Percentiles rank a stretch among this genome's conserved stretches.
Evolutionary conservation across 1,284 basidiomycete species (phyloP).

Genomic region (Wallemia ichthyophaga): DNA sequence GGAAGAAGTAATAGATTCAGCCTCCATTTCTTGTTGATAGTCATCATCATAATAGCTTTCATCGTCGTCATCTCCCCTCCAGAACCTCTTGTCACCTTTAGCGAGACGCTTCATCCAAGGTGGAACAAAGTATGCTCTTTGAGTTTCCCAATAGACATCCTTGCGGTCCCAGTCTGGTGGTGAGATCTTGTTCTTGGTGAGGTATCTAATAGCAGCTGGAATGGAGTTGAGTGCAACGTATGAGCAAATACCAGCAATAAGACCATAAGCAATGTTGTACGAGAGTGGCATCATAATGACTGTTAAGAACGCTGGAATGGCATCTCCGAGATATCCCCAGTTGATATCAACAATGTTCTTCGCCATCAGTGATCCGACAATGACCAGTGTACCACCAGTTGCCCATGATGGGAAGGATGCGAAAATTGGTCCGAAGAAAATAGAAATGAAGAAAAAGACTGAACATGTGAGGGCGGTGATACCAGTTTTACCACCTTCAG

Average conservation of each 20-base stretch:
- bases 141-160: background rate
- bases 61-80: constrained; percentile 1
- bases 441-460: constrained; percentile 47
- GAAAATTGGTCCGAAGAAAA: constrained; percentile 75
- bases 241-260: constrained; percentile 43
- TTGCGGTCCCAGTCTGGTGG: constrained; percentile 24
- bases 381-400: constrained; percentile 55
- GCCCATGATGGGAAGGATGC: constrained; percentile 65
- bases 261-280: constrained; percentile 54
- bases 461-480: constrained; percentile 46
- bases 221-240: constrained; percentile 45
- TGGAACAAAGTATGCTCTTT: constrained; percentile 1
- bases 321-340: constrained; percentile 57
- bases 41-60: background rate
- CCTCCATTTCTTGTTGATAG: background rate
- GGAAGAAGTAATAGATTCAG: background rate
- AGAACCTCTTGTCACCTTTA: constrained; percentile 1
- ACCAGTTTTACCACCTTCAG: constrained; percentile 65
- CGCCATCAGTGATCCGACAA: constrained; percentile 71
- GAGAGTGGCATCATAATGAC: constrained; percentile 33
- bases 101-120: background rate
- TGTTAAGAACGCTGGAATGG: constrained; percentile 51
- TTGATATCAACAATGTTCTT: constrained; percentile 59
- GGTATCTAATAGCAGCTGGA: constrained; percentile 27
- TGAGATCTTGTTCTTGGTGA: constrained; percentile 28